These are phyloP conservation scores for Ulota crispa DNA, from an alignment of 225 moss, liverwort and hornwort species.

Conservation along the genomic window DNA sequence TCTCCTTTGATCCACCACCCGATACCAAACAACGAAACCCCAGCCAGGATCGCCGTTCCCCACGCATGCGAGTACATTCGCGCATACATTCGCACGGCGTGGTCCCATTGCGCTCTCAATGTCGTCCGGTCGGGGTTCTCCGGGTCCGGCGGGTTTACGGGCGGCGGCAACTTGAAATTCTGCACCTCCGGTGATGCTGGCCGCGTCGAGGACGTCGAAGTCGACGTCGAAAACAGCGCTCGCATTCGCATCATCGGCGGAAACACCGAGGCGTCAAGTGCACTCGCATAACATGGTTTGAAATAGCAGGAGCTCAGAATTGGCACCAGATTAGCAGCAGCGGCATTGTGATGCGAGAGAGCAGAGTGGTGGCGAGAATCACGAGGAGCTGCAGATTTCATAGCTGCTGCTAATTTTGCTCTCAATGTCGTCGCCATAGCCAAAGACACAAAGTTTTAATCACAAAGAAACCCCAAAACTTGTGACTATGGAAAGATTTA, in stretches of 20 bases:
- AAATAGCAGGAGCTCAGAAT: constrained; percentile 28
- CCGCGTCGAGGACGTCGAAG: not conserved
- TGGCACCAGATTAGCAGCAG: constrained; percentile 10
- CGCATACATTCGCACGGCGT: constrained; percentile 71
- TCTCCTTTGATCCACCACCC: constrained; percentile 90
- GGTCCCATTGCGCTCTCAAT: constrained; percentile 77
- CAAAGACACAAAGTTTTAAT: not conserved
- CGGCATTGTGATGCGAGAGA: not conserved
- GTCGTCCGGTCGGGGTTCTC: constrained; percentile 74
- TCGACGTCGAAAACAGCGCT: constrained; percentile 26
- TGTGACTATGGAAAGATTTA: too few relatives aligned
- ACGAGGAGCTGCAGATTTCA: constrained; percentile 3
- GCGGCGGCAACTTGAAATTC: constrained; percentile 48
- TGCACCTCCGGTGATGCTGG: constrained; percentile 29
- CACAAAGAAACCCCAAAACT: too few relatives aligned
- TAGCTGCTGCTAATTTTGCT: not conserved
- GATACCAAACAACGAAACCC: constrained; percentile 61
- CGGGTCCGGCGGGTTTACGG: constrained; percentile 72
- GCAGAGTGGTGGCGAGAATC: not conserved
- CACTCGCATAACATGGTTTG: not conserved
- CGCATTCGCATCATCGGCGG: constrained; percentile 7
- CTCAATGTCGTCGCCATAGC: not conserved
- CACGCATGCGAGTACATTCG: constrained; percentile 84
- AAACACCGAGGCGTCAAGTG: not conserved
- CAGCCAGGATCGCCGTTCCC: constrained; percentile 90